Base-by-base conservation (phyloP, 2,329 filamentous ascomycete genomes). In the Alternaria brassicae region DNA sequence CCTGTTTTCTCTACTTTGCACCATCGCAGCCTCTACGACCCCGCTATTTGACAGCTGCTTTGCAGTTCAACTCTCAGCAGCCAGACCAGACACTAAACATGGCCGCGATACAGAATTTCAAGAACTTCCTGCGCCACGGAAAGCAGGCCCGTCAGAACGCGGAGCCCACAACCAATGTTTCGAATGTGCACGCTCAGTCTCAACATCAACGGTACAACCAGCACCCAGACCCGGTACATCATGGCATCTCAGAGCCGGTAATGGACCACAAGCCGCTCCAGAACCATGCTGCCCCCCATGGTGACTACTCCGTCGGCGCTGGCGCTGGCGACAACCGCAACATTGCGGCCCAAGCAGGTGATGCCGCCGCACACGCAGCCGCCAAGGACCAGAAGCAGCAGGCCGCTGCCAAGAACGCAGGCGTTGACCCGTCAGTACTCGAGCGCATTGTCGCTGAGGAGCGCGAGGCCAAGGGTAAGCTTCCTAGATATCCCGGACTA, bases 81-180 rank as follows among this genome's bases (percentile, higher is more conserved):
- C 39, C 44, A 13, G 23, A 50, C 32, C 60, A 57, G 27, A 55
- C 19, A 66, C 68, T 69, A 67, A 69, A 62, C 60, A 89, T 89
- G 87, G 87, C 85, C 72, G 87, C 87, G 45, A 96, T 97, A 82
- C 94, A 97, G 83, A 95, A 95, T 77, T 87, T 97, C 72, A 97
- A 98, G 82, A 97, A 97, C 81, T 96, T 98, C 81, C 95, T 98
- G 81, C 91, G 94, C 68, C 94, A 97, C 84, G 94, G 94, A 81
- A 97, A 97, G 84, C 93, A 97, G 84, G 94, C 93, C 70, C 91
- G 92, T 68, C 85, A 86, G 67, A 84, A 87, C 56, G 86, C 83
- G 60, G 86, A 87, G 75, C 84, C 85, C 68, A 89, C 84, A 67
- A 88, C 86, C 61, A 84, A 86, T 71, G 82, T 89, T 63, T 87